Evolutionary conservation across 805 yeast genomes (phyloP).

Genomic region (Starmerella geochares): DNA sequence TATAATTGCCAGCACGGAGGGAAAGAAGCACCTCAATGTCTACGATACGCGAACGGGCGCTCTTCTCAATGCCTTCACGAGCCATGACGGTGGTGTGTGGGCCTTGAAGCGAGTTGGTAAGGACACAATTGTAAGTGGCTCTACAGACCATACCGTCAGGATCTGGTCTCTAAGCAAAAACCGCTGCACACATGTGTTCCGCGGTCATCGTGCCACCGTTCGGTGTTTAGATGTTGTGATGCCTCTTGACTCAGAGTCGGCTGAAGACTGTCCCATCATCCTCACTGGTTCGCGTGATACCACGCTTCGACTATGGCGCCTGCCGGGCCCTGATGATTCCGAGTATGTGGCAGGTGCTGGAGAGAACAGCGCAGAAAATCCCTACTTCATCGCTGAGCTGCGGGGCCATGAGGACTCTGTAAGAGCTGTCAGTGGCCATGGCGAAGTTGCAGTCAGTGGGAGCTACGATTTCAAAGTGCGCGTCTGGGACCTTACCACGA

Average conservation of each 20-base stretch:
- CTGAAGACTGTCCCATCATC: conserved; percentile 52
- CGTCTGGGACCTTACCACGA: conserved; percentile 80
- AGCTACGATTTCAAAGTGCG: conserved; percentile 83
- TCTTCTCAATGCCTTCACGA: conserved; percentile 51
- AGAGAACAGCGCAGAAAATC: conserved; percentile 30
- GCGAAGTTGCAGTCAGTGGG: conserved; percentile 74
- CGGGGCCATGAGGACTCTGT: conserved; percentile 74
- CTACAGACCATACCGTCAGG: conserved; percentile 88
- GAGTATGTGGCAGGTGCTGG: conserved; percentile 26
- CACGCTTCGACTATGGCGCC: conserved; percentile 70
- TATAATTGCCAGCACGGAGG: conserved; percentile 89
- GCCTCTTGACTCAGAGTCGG: conserved; percentile 49
- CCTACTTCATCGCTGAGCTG: conserved; percentile 57
- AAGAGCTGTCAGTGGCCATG: conserved; percentile 77
- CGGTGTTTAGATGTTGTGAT: conserved; percentile 77
- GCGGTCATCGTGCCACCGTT: conserved; percentile 88
- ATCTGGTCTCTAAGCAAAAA: conserved; percentile 85
- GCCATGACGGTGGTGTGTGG: conserved; percentile 99
- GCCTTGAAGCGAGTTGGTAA: conserved; percentile 74
- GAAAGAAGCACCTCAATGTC: conserved; percentile 58
- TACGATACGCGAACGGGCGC: conserved; percentile 68
- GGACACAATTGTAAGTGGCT: conserved; percentile 77
- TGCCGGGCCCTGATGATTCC: conserved; percentile 42
- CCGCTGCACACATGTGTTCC: conserved; percentile 78
- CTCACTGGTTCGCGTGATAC: conserved; percentile 85